Conservation (phyloP, 2,329 filamentous ascomycete species). For the Sodiomyces alkalinus region DNA sequence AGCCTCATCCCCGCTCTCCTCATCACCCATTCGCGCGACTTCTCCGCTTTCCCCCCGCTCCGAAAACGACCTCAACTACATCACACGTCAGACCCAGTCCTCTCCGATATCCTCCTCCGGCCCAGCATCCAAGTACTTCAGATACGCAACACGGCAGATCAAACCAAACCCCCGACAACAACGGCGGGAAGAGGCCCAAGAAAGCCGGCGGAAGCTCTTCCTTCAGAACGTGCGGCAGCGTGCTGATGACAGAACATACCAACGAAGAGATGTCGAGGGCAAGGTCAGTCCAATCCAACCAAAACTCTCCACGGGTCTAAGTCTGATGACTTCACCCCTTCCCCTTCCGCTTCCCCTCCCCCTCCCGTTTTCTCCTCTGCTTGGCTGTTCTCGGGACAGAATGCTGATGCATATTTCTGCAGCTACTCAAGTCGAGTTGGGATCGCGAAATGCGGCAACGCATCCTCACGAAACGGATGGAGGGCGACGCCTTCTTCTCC, state of each 20-base stretch:
- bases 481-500: constrained; percentile 24
- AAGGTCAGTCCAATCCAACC: constrained; percentile 21
- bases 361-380: too few species aligned
- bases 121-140: constrained; percentile 20
- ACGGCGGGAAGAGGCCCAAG: constrained; percentile 44
- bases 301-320: too few species aligned
- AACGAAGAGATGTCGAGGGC: constrained; percentile 47
- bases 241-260: constrained; percentile 43
- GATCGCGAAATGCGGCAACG: constrained; percentile 16
- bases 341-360: not conserved
- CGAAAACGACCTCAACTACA: constrained; percentile 18
- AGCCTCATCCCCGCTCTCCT: constrained; percentile 41
- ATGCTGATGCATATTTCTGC: too few species aligned
- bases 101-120: constrained; percentile 29
- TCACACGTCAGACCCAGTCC: constrained; percentile 27
- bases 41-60: constrained; percentile 29
- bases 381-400: too few species aligned
- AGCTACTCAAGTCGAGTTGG: constrained; percentile 21
- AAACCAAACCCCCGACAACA: constrained; percentile 50
- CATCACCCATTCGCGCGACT: constrained; percentile 39
- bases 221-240: constrained; percentile 50
- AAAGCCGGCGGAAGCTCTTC: constrained; percentile 52
- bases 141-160: constrained; percentile 36
- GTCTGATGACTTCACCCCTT: too few species aligned
- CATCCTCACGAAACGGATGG: constrained; percentile 20